These are phyloP conservation scores for Phytophthora niederhauseri DNA, from an alignment of 352 stramenopile genomes.

Conservation along the genomic window DNA sequence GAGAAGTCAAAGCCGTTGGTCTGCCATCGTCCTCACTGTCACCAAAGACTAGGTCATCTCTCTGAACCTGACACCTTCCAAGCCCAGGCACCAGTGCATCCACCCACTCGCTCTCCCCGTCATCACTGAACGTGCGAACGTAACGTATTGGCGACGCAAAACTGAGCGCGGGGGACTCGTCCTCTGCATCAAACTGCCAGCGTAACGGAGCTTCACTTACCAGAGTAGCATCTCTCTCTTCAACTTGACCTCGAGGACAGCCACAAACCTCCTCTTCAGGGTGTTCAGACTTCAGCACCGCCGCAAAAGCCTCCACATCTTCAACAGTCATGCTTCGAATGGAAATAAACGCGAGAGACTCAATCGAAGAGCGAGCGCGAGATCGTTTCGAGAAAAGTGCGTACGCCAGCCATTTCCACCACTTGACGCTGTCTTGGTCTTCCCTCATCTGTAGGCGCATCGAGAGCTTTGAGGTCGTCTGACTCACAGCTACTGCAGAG, in stretches of 20 bases:
- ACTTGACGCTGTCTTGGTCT: background rate
- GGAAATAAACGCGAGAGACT: background rate
- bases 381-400: background rate
- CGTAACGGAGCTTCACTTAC: background rate
- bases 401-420: background rate
- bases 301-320: background rate
- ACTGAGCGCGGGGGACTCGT: background rate
- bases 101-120: background rate
- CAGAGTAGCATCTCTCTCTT: background rate
- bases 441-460: background rate
- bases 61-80: background rate
- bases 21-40: background rate
- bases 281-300: background rate
- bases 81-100: background rate
- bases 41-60: background rate
- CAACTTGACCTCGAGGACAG: background rate
- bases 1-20: background rate
- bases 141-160: background rate
- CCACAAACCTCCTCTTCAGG: background rate
- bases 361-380: background rate
- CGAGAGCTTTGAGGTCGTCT: background rate
- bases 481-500: background rate
- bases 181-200: background rate
- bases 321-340: background rate
- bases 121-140: background rate